Percentiles rank a stretch among this genome's conserved stretches.
Evolutionary conservation across 768 basidiomycete genomes (phyloP).

Genomic region (Pleurotus pulmonarius): DNA sequence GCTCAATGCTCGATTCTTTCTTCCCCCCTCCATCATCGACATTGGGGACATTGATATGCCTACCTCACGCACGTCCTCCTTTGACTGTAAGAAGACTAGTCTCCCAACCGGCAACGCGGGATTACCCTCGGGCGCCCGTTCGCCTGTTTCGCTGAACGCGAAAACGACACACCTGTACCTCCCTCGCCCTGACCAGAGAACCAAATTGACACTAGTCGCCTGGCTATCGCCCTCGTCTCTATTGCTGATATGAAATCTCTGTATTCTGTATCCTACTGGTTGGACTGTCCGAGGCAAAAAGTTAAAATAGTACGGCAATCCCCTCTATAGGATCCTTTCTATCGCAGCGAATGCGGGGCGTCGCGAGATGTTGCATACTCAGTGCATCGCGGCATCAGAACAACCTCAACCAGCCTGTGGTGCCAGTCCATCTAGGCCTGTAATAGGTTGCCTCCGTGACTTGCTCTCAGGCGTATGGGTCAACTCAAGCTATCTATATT

Average conservation of each 20-base stretch:
- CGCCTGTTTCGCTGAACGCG: not conserved
- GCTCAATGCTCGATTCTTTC: not conserved
- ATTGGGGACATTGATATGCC: not conserved
- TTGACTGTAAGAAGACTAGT: too few species aligned
- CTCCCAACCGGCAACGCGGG: too few species aligned
- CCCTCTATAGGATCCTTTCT: not conserved
- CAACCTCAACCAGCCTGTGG: conserved; percentile 2
- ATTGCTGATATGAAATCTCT: conserved; percentile 4
- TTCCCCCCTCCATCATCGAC: not conserved
- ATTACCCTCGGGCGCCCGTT: not conserved
- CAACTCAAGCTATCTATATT: conserved; percentile 5
- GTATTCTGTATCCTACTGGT: not conserved
- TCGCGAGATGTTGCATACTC: not conserved
- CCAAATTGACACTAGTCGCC: conserved; percentile 1
- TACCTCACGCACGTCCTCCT: too few species aligned
- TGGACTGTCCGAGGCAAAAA: conserved; percentile 8
- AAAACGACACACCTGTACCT: conserved; percentile 2
- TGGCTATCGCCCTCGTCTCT: not conserved
- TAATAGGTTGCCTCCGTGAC: not conserved
- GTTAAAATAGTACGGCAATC: conserved; percentile 4
- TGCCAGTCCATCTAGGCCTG: conserved; percentile 1
- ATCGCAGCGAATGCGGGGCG: conserved; percentile 1
- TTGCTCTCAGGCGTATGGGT: not conserved
- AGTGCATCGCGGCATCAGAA: not conserved
- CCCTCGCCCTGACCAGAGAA: not conserved